Percentiles rank a stretch among this genome's conserved stretches.
Conservation (phyloP, 805 yeast species). For the Cyberlindnera xylosilytica region DNA sequence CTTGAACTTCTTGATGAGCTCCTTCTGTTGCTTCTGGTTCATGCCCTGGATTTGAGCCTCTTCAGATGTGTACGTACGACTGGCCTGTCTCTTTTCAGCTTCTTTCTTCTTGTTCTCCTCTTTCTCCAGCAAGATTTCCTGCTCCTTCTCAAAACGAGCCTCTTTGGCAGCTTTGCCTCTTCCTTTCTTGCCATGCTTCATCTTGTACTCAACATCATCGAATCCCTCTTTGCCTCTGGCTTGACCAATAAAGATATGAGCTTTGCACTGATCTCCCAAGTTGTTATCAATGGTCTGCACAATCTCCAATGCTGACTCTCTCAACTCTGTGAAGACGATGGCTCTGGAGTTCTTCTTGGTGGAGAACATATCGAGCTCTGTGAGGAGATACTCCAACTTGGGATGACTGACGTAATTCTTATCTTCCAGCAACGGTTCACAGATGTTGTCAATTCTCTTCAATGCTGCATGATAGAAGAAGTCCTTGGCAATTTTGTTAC, state of each 20-base stretch:
- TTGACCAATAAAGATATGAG: conserved; percentile 94
- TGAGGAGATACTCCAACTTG: conserved; percentile 58
- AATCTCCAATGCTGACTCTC: conserved; percentile 89
- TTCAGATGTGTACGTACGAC: conserved; percentile 63
- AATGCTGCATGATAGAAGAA: conserved; percentile 56
- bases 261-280: conserved; percentile 40
- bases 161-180: conserved; percentile 36
- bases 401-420: conserved; percentile 58
- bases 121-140: conserved; percentile 28
- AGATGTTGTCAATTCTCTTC: conserved; percentile 38
- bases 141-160: conserved; percentile 32
- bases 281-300: conserved; percentile 56
- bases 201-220: conserved; percentile 49
- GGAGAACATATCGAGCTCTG: conserved; percentile 54
- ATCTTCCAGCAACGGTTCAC: conserved; percentile 42
- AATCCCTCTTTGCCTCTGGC: conserved; percentile 69
- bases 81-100: conserved; percentile 32
- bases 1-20: conserved; percentile 70
- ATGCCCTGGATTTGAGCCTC: conserved; percentile 79
- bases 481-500: conserved; percentile 57
- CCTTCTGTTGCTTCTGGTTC: conserved; percentile 87
- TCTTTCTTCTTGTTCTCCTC: conserved; percentile 31
- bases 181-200: conserved; percentile 43
- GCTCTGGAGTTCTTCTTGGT: conserved; percentile 54
- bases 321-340: conserved; percentile 81